Evolutionary conservation across 1,284 basidiomycete species (phyloP), one percentile per base, ranked within the genome.

Genomic region (Gymnopus androsaceus): DNA sequence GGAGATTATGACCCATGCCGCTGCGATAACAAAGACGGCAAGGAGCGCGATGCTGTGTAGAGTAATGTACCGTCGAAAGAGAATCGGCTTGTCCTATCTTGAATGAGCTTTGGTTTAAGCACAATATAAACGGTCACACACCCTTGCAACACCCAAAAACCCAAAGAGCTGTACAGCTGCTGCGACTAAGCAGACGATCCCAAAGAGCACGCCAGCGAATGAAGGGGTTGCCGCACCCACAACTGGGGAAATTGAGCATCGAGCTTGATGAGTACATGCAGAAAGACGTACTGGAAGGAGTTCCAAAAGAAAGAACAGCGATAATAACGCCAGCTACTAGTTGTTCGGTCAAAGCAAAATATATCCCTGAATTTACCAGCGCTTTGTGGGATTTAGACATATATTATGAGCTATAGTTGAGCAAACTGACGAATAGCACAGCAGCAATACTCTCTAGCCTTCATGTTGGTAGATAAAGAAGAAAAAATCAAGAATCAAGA

Each of bases 311-410:
- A 27, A 95, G 77, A 4, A 90, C 85, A 15, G 88, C 94, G 3
- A 87, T 82, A n/a, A 89, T 64, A 58, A 93, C 66, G 3, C 82
- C 85, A 7, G 90, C 69, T 19, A 82, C 75, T 46, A 90, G 77
- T 72, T 95, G 93, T 67, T 95, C 91, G 0, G 76, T 68, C 48
- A 96, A 71, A 37, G 89, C 81, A n/a, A 82, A 71, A 65, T 95
- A 95, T 54, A 95, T 90, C 33, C 94, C 94, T 58, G 85, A 80
- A 73, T 96, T 95, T 59, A 93, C 79, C 51, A 92, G 74, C 4
- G 93, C 48, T 48, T 36, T 38, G 34, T 27, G 15, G 25, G 4
- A 25, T 37, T 50, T n/a, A 27, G 2, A n/a, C 2, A 36, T n/a
- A 15, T 33, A 12, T 25, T 6, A 12, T 23, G 33, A n/a, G 12